Evolutionary conservation across 306 rosid genomes (phyloP), one percentile per base, ranked within the genome.

Genomic region (Echinosophora koreensis): DNA sequence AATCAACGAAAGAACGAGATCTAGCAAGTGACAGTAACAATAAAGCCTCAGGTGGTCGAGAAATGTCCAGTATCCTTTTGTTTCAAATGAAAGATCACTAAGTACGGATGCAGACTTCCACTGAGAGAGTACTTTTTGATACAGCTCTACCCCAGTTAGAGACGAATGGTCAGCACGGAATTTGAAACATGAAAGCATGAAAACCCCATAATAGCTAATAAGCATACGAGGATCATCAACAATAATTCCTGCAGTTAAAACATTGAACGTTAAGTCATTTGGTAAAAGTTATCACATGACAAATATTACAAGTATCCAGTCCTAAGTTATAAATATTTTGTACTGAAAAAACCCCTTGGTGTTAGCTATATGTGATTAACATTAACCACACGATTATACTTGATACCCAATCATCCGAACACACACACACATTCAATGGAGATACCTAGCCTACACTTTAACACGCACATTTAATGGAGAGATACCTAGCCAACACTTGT

Each of bases 1-100:
- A 82, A 91, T 82, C 80, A 94, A 81, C 28, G 93, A 87, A 74
- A 94, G 96, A 77, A 91, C 98, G 79, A 94, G 90, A 85, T 94
- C 93, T 80, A 91, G 83, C 72, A 91, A 85, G 81, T 94, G 98
- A 59, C 97, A 94, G 77, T 88, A 94, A 85, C 92, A 81, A 80
- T 91, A 94, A 72, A 94, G 96, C 88, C 97, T 90, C 69, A 91
- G 80, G 75, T 91, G 88, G 87, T 94, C 97, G 44, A 94, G 90
- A 79, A 85, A 82, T 51, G 98, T 94, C 98, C 98, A 94, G 86
- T 91, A 87, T 88, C 92, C 90, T 86, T 94, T 94, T 65, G 98
- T 94, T 87, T 91, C 98, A 77, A 94, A 91, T 59, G 97, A 88
- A 59, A 94, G 92, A 87, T 94, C 97, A 79, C 83, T 91, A 84